Base-by-base conservation (phyloP, 1,284 basidiomycete genomes). In the Sporisorium graminicola region DNA sequence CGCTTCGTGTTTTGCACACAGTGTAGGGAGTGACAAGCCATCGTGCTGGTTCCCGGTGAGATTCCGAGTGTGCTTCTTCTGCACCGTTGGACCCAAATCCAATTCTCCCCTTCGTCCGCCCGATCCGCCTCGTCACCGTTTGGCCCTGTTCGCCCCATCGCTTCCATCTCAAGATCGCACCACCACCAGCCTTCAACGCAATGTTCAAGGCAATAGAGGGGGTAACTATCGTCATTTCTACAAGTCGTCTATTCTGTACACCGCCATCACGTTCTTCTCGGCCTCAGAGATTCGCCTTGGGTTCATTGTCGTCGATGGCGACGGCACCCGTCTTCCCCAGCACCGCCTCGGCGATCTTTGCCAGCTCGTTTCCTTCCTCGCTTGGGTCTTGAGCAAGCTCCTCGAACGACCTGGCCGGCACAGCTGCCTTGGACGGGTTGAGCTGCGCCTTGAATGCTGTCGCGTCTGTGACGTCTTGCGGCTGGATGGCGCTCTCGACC, bases 401-500 rank as follows among this genome's bases (percentile, higher is more conserved):
- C 1, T 58, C 64, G 49, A 74, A 77, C 22, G 71, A 61, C 56
- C 63, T 64, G 7, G 89, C 82, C 0, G 89, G 88, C 14, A 84
- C 63, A 0, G 88, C 86, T 1, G 88, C 87, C 65, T 86, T 86
- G 53, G 81, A 85, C 29, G 87, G 85, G 31, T 78, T 74, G 51
- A 96, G 86, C 8, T 87, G 82, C 33, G 89, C 88, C 87, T 91
- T 94, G 89, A 95, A 95, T 26, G 83, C 86, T 61, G 89, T 87
- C n/a, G 91, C 86, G 82, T 95, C 91, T 63, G 90, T 86, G 63
- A 90, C 89, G 13, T 90, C 91, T 26, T 88, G 88, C 3, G 88
- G 86, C 58, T 88, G 86, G 31, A 90, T 84, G 29, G 80, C 86
- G 75, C 90, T 80, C 50, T 77, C 65, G 13, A 71, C 78, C 22